phyloP scores from a whole-genome alignment of 495 filamentous ascomycete genomes.

The Penicillium bovifimosum region DNA sequence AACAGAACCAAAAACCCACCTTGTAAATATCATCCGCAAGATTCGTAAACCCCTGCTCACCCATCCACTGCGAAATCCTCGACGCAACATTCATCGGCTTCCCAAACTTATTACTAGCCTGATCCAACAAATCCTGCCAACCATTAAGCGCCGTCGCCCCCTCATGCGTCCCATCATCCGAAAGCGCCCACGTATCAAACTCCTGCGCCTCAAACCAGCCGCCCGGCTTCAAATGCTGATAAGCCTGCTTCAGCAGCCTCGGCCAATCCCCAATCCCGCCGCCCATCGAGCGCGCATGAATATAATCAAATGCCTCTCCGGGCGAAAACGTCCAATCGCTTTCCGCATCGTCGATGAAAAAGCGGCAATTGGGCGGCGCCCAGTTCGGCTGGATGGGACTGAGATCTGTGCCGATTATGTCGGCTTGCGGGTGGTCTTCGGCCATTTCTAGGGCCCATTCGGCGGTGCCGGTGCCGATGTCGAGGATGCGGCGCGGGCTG shows the following conservation, averaged over 20 bases:
- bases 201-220: constrained; percentile 55
- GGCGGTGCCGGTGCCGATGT: constrained; percentile 53
- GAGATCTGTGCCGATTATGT: constrained; percentile 61
- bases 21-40: constrained; percentile 37
- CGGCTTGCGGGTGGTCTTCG: constrained; percentile 50
- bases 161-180: constrained; percentile 37
- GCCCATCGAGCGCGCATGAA: constrained; percentile 43
- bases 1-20: constrained; percentile 17
- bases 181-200: constrained; percentile 33
- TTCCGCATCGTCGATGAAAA: constrained; percentile 48
- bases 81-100: constrained; percentile 33
- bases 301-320: constrained; percentile 39
- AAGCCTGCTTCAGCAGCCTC: constrained; percentile 31
- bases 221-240: constrained; percentile 43
- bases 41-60: constrained; percentile 30
- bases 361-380: constrained; percentile 44
- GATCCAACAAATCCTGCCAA: constrained; percentile 25
- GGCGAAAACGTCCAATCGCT: constrained; percentile 44
- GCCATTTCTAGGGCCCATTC: constrained; percentile 61
- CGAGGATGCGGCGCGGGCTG: constrained; percentile 31
- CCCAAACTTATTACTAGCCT: constrained; percentile 35
- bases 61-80: constrained; percentile 23
- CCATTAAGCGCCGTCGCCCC: constrained; percentile 19
- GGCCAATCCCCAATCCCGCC: constrained; percentile 45
- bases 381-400: constrained; percentile 49